Percentiles rank a stretch among this genome's conserved stretches.
These are phyloP conservation scores for Trichoderma atroviride DNA, from an alignment of 2,329 filamentous ascomycete species.

Conservation along the genomic window DNA sequence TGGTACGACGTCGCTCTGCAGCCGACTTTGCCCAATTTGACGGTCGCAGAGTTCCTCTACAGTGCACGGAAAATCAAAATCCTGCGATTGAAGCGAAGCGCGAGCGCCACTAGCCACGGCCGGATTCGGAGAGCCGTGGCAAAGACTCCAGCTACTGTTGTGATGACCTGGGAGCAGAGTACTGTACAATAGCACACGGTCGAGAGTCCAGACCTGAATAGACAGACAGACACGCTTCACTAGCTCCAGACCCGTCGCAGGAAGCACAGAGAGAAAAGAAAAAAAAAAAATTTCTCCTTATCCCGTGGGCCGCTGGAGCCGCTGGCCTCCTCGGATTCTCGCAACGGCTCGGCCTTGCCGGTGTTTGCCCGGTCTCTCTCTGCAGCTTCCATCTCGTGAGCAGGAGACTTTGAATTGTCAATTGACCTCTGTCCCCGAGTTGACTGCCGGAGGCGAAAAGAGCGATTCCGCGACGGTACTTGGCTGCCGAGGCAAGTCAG, in stretches of 20 bases:
- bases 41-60: constrained; percentile 11
- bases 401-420: background rate
- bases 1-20: constrained; percentile 4
- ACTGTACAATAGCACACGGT: background rate
- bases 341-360: constrained; percentile 9
- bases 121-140: constrained; percentile 15
- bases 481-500: constrained; percentile 18
- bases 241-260: background rate
- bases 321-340: background rate
- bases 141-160: background rate
- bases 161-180: background rate
- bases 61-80: background rate
- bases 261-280: background rate
- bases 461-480: background rate
- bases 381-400: background rate
- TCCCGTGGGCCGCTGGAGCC: constrained; percentile 1
- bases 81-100: constrained; percentile 13
- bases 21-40: background rate
- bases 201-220: constrained; percentile 6
- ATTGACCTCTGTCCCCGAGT: background rate
- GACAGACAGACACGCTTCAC: background rate
- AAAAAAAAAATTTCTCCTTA: background rate
- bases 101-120: constrained; percentile 10
- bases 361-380: constrained; percentile 11
- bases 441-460: background rate